Evolutionary conservation across 768 basidiomycete species (phyloP).

Genomic region (Lactarius deliciosus): DNA sequence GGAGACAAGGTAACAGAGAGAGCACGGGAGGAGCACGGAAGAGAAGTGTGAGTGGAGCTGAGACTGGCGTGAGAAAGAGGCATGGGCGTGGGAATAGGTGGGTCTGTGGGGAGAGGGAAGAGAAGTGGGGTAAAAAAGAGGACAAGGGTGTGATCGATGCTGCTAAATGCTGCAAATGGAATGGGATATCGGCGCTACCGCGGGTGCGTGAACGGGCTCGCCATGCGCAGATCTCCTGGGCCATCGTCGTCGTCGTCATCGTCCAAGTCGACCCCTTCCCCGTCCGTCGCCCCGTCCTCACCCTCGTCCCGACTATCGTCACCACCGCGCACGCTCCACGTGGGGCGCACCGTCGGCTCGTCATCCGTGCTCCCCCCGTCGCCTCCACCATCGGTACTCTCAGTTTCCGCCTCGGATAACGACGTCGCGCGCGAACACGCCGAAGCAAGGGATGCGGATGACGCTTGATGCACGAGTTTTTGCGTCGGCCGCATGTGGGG

Average conservation of each 20-base stretch:
- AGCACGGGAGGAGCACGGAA: conserved; percentile 3
- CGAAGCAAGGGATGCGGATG: conserved; percentile 32
- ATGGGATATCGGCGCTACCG: conserved; percentile 13
- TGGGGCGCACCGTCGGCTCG: conserved; percentile 75
- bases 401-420: conserved; percentile 40
- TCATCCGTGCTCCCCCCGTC: conserved; percentile 66
- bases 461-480: conserved; percentile 24
- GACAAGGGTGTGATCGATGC: conserved; percentile 2
- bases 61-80: conserved; percentile 1
- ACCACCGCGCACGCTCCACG: conserved; percentile 22
- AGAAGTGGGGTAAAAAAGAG: neutral
- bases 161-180: conserved; percentile 15
- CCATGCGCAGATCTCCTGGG: conserved; percentile 25
- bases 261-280: conserved; percentile 19
- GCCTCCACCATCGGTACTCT: conserved; percentile 35
- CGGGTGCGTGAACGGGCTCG: conserved; percentile 20
- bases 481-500: conserved; percentile 24
- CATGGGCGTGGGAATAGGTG: conserved; percentile 1
- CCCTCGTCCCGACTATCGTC: conserved; percentile 22
- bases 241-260: conserved; percentile 17
- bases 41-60: conserved; percentile 5
- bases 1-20: conserved; percentile 9
- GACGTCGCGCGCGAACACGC: conserved; percentile 34
- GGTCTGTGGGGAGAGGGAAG: neutral
- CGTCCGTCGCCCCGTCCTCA: conserved; percentile 16